Evolutionary conservation across 1,284 basidiomycete species (phyloP), one percentile per base, ranked within the genome.

Genomic region (Leccinum variabile): DNA sequence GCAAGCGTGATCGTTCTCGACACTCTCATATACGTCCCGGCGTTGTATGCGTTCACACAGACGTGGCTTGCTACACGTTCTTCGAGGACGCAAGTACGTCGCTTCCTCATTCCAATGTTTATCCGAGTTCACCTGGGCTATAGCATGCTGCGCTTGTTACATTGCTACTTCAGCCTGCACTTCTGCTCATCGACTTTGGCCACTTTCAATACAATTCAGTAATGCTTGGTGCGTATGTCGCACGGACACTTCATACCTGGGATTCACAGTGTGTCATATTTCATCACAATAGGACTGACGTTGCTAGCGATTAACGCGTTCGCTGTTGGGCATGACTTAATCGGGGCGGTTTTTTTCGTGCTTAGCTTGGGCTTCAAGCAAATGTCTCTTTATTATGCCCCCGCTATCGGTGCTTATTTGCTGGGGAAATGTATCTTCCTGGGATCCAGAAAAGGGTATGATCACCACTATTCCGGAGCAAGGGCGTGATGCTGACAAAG

Each of bases 161-260:
- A 4, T 77, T 97, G 16, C 77, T 97, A 30, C 81, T 95, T 5
- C 93, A 96, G 74, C 95, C 95, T 2, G 86, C 91, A 0, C 78
- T 97, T 35, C 80, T 96, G 28, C 79, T 97, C 18, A 83, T 97
- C 64, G 95, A 97, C 75, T 91, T 90, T 70, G 95, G 95, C 0
- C 95, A 97, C 72, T 97, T 97, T 68, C 95, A 97, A 76, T 95
- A 93, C 72, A 95, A 95, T 71, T 91, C 91, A 5, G 84, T 95
- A 64, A 94, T 95, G 91, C 86, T 95, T 54, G 93, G 89, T 89
- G 66, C 33, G 82, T 74, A 35, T 10, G 39, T 35, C 13, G 1
- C 35, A 81, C 73, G 32, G 10, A 44, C 2, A 13, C 3, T 22
- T 35, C 14, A 13, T 22, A 14, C 22, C 2, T 16, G 10, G 13